Conservation (phyloP, 345 rosid genomes). For the Excoecaria agallocha region DNA sequence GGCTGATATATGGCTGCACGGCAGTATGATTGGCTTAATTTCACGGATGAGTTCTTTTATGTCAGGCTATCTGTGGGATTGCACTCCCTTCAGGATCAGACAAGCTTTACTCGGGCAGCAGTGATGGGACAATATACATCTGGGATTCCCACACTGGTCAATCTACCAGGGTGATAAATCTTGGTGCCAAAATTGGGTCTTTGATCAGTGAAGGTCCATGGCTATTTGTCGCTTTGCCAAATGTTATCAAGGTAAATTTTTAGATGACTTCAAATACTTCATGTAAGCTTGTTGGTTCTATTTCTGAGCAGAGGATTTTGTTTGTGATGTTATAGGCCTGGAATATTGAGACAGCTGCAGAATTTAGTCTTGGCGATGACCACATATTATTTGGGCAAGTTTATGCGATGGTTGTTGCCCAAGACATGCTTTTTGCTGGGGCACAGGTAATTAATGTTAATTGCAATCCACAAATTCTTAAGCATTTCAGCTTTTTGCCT, state of each 20-base stretch:
- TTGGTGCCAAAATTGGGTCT: slow-evolving; percentile 48
- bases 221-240: slow-evolving; percentile 59
- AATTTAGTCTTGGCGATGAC: slow-evolving; percentile 32
- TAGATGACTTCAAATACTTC: not conserved
- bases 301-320: not conserved
- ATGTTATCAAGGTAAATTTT: slow-evolving; percentile 46
- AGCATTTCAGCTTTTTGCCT: not conserved
- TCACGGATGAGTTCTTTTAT: not conserved
- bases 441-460: slow-evolving; percentile 39
- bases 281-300: not conserved
- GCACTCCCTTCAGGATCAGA: slow-evolving; percentile 48
- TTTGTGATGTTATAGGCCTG: slow-evolving; percentile 41
- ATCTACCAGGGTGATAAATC: slow-evolving; percentile 28
- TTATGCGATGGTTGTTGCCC: slow-evolving; percentile 36
- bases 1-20: no score
- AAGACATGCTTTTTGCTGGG: slow-evolving; percentile 56
- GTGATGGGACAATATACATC: slow-evolving; percentile 41
- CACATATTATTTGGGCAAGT: slow-evolving; percentile 49
- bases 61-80: slow-evolving; percentile 46
- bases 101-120: slow-evolving; percentile 56
- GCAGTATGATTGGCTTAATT: not conserved
- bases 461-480: not conserved
- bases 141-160: slow-evolving; percentile 64
- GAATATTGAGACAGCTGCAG: slow-evolving; percentile 39
- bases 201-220: slow-evolving; percentile 54